These are phyloP conservation scores for Penstemon davidsonii DNA, from an alignment of 257 asterid species.

Conservation along the genomic window DNA sequence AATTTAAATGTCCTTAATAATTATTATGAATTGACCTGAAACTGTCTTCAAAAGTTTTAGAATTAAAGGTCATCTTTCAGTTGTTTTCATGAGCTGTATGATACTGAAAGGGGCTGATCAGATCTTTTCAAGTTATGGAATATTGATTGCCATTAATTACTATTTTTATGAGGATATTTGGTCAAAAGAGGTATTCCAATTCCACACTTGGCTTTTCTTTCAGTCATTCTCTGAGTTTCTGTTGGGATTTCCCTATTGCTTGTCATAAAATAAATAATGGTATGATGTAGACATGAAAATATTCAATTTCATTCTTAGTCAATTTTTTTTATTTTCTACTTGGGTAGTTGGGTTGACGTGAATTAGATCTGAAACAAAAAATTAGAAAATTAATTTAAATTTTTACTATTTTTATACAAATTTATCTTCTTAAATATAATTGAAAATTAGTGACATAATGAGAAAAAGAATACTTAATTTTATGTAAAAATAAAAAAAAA, in stretches of 20 bases:
- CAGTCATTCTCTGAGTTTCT: conserved; percentile 26
- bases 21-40: background rate
- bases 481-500: no score
- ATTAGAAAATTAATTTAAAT: no score
- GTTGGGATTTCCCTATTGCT: conserved; percentile 18
- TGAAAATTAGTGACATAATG: no score
- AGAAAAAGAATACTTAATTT: no score
- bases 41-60: background rate
- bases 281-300: background rate
- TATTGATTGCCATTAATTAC: background rate
- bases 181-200: conserved; percentile 23
- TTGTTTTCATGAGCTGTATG: conserved; percentile 22
- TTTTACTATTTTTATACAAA: no score
- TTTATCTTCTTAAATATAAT: no score
- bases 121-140: background rate
- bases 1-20: background rate
- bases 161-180: background rate
- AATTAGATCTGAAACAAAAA: no score
- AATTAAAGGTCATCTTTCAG: background rate
- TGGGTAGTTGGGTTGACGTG: no score
- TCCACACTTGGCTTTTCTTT: no score
- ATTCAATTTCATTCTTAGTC: no score
- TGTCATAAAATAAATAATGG: background rate
- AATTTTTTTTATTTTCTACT: no score
- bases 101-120: conserved; percentile 11